phyloP scores from a whole-genome alignment of 192 early-diverging fungal genomes.

The Lobosporangium transversale region DNA sequence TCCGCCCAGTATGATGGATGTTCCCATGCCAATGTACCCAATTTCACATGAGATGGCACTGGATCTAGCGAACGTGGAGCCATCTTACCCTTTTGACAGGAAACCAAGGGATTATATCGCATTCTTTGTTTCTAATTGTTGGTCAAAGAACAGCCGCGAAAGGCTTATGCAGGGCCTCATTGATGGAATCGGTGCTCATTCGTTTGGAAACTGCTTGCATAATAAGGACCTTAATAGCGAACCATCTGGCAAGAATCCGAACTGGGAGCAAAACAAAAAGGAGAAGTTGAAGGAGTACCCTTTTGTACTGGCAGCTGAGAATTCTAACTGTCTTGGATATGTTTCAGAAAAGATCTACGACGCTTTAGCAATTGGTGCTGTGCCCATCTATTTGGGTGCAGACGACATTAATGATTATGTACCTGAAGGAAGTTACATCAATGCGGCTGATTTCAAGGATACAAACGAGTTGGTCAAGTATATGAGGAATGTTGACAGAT shows the following conservation, averaged over 20 bases:
- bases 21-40: not conserved
- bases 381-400: constrained; percentile 47
- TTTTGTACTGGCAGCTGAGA: constrained; percentile 34
- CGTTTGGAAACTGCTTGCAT: constrained; percentile 24
- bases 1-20: constrained; percentile 14
- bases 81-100: constrained; percentile 2
- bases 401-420: constrained; percentile 40
- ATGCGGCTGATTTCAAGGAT: too few relatives aligned
- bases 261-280: not conserved
- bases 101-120: constrained; percentile 16
- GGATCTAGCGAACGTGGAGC: not conserved
- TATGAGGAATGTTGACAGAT: constrained; percentile 5
- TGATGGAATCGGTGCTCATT: constrained; percentile 25
- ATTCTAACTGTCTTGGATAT: constrained; percentile 46
- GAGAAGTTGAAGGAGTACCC: constrained; percentile 10
- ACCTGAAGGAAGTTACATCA: too few relatives aligned
- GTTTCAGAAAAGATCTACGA: constrained; percentile 52
- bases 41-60: not conserved
- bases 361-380: constrained; percentile 12
- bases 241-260: not conserved
- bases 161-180: constrained; percentile 18
- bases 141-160: constrained; percentile 16
- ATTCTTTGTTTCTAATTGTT: constrained; percentile 26
- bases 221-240: constrained; percentile 20
- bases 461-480: not conserved